Percentiles rank a stretch among this genome's conserved stretches.
Evolutionary conservation across 2,329 filamentous ascomycete species (phyloP).

Genomic region (Alternaria incomplexa): DNA sequence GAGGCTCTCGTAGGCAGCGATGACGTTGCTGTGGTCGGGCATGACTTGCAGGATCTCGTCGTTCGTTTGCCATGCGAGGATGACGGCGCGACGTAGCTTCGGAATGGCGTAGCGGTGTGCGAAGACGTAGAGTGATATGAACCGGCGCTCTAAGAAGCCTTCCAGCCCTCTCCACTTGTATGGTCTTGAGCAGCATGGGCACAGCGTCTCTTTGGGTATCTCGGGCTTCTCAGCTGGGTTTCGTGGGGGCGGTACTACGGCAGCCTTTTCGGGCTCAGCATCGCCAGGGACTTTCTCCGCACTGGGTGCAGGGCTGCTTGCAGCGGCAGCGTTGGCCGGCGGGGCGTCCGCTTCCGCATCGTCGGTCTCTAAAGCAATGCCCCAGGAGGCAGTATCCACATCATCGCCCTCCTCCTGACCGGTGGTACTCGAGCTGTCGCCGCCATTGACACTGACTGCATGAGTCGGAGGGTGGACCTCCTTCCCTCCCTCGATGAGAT

Average conservation of each 20-base stretch:
- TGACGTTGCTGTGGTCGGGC: conserved; percentile 47
- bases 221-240: conserved; percentile 43
- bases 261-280: conserved; percentile 32
- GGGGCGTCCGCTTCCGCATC: conserved; percentile 24
- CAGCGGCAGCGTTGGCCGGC: conserved; percentile 12
- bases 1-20: conserved; percentile 40
- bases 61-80: conserved; percentile 45
- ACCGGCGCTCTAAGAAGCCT: conserved; percentile 45
- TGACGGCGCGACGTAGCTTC: conserved; percentile 38
- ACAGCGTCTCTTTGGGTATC: conserved; percentile 43
- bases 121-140: conserved; percentile 45
- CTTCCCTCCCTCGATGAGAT: conserved; percentile 45
- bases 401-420: conserved; percentile 35
- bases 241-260: conserved; percentile 30
- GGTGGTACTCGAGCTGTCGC: conserved; percentile 15
- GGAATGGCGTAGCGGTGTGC: conserved; percentile 43
- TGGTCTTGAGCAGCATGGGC: conserved; percentile 43
- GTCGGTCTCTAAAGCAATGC: conserved; percentile 41
- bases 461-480: conserved; percentile 39
- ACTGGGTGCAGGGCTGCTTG: conserved; percentile 19
- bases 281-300: conserved; percentile 43
- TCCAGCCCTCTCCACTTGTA: conserved; percentile 48
- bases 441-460: conserved; percentile 28
- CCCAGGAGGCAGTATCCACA: conserved; percentile 44
- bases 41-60: conserved; percentile 46